Percentiles rank a stretch among this genome's conserved stretches.
Evolutionary conservation across 139 green algal species (phyloP).

Genomic region (Chlamydomonas asymmetrica): DNA sequence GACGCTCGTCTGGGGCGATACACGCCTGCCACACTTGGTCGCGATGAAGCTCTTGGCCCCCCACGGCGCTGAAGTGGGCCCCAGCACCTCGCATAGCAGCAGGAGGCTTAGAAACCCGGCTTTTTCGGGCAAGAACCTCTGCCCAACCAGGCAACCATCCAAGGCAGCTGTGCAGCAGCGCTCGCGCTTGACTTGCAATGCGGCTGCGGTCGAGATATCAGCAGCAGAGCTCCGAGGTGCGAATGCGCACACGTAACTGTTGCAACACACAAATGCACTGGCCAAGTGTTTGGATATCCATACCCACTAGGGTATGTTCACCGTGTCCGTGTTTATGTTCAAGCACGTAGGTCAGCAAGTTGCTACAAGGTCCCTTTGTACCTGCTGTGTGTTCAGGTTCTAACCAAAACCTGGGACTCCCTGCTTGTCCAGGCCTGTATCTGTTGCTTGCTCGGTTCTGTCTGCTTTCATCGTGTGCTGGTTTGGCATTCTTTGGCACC

Average conservation of each 20-base stretch:
- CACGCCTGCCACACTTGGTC: not conserved
- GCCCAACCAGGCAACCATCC: not conserved
- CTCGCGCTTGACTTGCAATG: slow-evolving; percentile 16
- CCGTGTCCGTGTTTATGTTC: not conserved
- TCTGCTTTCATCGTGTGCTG: not conserved
- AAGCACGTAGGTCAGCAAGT: not conserved
- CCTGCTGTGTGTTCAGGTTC: not conserved
- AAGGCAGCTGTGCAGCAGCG: not conserved
- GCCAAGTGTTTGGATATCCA: not conserved
- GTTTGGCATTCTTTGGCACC: not conserved
- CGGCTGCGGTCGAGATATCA: slow-evolving; percentile 27
- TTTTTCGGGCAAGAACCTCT: slow-evolving; percentile 3
- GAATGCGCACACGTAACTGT: not conserved
- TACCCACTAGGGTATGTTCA: not conserved
- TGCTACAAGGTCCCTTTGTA: not conserved
- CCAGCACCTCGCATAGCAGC: not conserved
- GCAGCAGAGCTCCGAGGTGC: slow-evolving; percentile 35
- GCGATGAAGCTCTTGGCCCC: slow-evolving; percentile 3
- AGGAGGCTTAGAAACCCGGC: not conserved
- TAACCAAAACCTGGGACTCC: no score
- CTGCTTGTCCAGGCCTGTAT: no score
- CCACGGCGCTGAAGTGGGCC: no score
- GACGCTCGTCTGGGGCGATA: no score
- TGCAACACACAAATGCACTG: not conserved
- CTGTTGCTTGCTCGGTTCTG: no score